A percentile compares a stretch with the other conserved stretches of the same genome.
Evolutionary conservation across 2,329 filamentous ascomycete species (phyloP).

Genomic region (Podosphaera xanthii): DNA sequence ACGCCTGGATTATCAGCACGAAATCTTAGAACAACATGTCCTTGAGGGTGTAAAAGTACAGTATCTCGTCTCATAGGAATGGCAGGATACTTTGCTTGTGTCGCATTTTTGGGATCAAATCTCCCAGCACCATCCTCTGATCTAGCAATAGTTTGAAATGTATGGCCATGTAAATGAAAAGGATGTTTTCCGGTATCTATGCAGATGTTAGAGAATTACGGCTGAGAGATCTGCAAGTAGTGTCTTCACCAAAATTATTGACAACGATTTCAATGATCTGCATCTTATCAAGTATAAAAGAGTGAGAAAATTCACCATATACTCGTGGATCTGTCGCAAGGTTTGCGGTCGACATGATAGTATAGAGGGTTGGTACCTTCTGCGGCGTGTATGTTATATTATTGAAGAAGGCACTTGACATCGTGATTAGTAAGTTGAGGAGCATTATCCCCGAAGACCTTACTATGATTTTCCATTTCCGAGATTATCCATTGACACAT

Average conservation of each 20-base stretch:
- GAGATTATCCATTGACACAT: constrained; percentile 43
- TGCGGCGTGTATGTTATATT: constrained; percentile 38
- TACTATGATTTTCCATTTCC: constrained; percentile 45
- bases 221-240: background rate
- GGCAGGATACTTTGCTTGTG: constrained; percentile 24
- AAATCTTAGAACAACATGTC: constrained; percentile 47
- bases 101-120: constrained; percentile 24
- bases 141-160: constrained; percentile 45
- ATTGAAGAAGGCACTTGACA: constrained; percentile 30
- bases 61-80: constrained; percentile 48
- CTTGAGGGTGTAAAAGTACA: constrained; percentile 35
- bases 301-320: constrained; percentile 43
- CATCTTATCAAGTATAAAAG: constrained; percentile 44
- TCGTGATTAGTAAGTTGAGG: background rate
- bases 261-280: constrained; percentile 51
- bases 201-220: background rate
- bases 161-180: constrained; percentile 54
- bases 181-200: constrained; percentile 44
- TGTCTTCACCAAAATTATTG: constrained; percentile 34
- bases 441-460: constrained; percentile 8
- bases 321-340: constrained; percentile 31
- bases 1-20: constrained; percentile 44
- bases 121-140: constrained; percentile 32
- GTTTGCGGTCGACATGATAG: constrained; percentile 31
- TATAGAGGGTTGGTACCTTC: constrained; percentile 46